phyloP scores from a whole-genome alignment of 805 yeast genomes.

The Debaryomyces prosopidis region DNA sequence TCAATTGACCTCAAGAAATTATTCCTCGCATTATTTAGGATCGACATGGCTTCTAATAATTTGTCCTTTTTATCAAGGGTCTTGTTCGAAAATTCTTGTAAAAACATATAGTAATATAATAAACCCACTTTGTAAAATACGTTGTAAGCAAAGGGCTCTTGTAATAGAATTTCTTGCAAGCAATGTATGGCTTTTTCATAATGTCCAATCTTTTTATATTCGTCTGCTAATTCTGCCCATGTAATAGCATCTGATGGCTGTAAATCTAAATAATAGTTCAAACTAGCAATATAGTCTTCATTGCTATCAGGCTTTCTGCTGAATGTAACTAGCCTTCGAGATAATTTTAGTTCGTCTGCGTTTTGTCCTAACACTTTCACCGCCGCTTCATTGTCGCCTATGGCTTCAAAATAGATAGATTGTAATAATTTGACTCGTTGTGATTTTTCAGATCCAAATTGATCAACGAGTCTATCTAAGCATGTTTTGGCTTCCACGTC shows the following conservation, averaged over 20 bases:
- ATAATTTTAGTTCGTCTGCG: conserved; percentile 36
- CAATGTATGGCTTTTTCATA: conserved; percentile 67
- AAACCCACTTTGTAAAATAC: conserved; percentile 62
- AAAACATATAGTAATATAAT: conserved; percentile 29
- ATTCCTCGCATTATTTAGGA: conserved; percentile 35
- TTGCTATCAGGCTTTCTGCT: conserved; percentile 20
- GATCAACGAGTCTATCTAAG: conserved; percentile 66
- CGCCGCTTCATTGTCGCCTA: conserved; percentile 36
- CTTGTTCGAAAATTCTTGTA: conserved; percentile 16
- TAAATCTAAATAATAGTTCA: conserved; percentile 55
- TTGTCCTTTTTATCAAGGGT: conserved; percentile 29
- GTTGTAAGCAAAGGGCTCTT: conserved; percentile 69
- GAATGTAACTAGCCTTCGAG: conserved; percentile 38
- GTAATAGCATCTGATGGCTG: conserved; percentile 75
- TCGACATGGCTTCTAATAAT: conserved; percentile 21
- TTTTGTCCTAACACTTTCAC: conserved; percentile 24
- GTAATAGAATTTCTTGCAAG: conserved; percentile 67
- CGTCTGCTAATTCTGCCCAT: conserved; percentile 75
- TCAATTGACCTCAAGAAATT: conserved; percentile 74
- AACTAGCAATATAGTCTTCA: conserved; percentile 52
- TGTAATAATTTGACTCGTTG: conserved; percentile 58
- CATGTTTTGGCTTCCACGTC: conserved; percentile 72
- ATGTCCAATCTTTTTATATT: conserved; percentile 61
- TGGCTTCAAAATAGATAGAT: conserved; percentile 58
- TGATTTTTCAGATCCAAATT: conserved; percentile 52